Evolutionary conservation across 140 eudicot species (phyloP), one percentile per base, ranked within the genome.

Genomic region (Bidens hawaiensis): DNA sequence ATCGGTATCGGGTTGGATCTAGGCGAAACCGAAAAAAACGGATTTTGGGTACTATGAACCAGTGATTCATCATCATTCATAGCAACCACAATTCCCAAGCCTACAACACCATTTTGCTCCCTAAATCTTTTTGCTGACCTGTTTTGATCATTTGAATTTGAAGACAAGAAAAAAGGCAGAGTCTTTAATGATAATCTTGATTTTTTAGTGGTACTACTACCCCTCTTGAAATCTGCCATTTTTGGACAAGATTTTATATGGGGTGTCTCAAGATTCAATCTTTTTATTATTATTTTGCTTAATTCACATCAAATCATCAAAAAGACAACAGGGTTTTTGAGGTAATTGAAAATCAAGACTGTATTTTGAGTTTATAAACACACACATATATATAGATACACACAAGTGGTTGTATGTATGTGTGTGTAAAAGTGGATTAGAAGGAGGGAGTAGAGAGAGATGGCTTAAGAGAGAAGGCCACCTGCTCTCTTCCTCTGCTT

Each of bases 51-150:
- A 34, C 72, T 67, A 66, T 78, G 81, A 62, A 65, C 73, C 38
- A 67, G 31, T 46, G 75, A 53, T 53, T 79, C 78, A 6, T 63
- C n/a, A n/a, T n/a, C 65, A 36, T 57, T 73, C 73, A 83, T 60
- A 23, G 95, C 95, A 8, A 82, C 95, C 54, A 87, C 83, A 56
- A 83, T 83, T 74, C 88, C 88, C 42, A 87, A 73, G 22, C 95
- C 95, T 24, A 87, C 90, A 42, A 77, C 90, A 25, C 88, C 91
- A 50, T 78, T 76, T 60, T 83, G 82, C 5, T 74, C 85, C 18
- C 75, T 78, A 65, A 83, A 83, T 36, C 64, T 76, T 61, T 74
- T 80, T 3, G 66, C 66, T 8, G 84, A 65, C 68, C 80, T 85
- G 67, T 52, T 58, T 28, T 75, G 62, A 34, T 64, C 71, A 51